Evolutionary conservation across 371 early-diverging fungal species (phyloP), one percentile per base, ranked within the genome.

Genomic region (Conidiobolus incongruus): DNA sequence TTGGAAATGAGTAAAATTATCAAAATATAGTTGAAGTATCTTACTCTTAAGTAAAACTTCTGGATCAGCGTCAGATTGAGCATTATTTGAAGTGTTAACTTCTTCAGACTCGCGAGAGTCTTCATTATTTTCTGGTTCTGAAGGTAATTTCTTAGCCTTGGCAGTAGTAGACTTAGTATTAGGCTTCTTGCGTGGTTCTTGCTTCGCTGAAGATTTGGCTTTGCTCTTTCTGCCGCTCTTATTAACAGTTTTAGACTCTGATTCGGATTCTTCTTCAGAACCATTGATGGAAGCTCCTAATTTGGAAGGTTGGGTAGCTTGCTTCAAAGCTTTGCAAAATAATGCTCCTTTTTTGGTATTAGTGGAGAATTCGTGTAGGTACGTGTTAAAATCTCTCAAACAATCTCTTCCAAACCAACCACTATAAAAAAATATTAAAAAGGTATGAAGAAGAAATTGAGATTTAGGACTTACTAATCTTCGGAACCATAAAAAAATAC

Each of bases 401-500:
- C 28, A 23, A 7, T 40, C 40, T 40, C 22, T 40, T 15, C 40
- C 29, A 40, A 23, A 40, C 40, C 40, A 40, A 2, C 28, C 29
- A 26, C 40, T 40, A 29, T 12, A 40, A 26, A 26, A 26, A 4
- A 26, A 4, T 26, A 26, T 8, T 13, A 40, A 11, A 4, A 40
- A 4, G 30, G 6, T 26, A 40, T 10, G 22, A n/a, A n/a, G n/a
- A 22, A 29, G 4, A 26, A 21, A 3, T 26, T 4, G 22, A n/a
- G n/a, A n/a, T 19, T 26, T 7, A 12, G 2, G 11, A 68, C 74
- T 60, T 69, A 75, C 75, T 75, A 78, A 53, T 78, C 73, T 48
- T 58, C 55, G n/a, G 76, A 65, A 17, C 76, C 79, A 56, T 59
- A 76, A 45, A 75, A 78, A 46, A 62, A 66, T 15, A 78, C 77